Percentiles rank a stretch among this genome's conserved stretches.
phyloP scores from a whole-genome alignment of 306 rosid species.

The Pueraria montana region DNA sequence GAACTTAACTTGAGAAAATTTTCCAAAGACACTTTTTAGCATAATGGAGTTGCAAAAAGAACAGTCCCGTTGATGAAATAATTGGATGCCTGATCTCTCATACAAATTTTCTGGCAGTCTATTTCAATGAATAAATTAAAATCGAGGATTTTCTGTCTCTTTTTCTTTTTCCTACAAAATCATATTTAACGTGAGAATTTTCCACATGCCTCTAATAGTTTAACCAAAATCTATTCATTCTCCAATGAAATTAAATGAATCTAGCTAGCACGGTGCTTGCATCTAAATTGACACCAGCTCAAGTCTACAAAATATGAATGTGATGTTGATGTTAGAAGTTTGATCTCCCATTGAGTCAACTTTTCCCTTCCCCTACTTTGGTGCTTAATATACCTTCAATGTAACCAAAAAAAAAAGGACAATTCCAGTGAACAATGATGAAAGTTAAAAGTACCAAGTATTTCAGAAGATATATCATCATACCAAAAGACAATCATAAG shows the following conservation, averaged over 20 bases:
- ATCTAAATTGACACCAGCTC: background rate
- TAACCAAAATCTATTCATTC: background rate
- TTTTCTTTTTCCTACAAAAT: conserved; percentile 12
- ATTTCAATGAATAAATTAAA: background rate
- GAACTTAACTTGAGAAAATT: background rate
- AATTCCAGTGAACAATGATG: background rate
- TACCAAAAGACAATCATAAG: background rate
- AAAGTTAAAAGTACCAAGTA: conserved; percentile 1
- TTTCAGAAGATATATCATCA: background rate
- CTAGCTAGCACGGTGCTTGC: background rate
- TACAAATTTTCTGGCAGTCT: background rate
- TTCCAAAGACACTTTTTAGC: background rate
- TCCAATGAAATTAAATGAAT: conserved; percentile 1
- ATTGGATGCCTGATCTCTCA: conserved; percentile 9
- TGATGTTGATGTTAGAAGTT: background rate
- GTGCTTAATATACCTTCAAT: conserved; percentile 33
- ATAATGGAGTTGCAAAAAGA: background rate
- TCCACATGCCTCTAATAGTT: background rate
- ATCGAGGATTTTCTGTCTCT: conserved; percentile 14
- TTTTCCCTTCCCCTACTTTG: conserved; percentile 15
- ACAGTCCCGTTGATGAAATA: background rate
- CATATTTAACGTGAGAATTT: background rate
- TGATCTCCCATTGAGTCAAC: conserved; percentile 24
- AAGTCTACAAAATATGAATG: background rate
- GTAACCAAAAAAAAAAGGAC: background rate